These are phyloP conservation scores for Aspergillus saccharolyticus DNA, from an alignment of 495 filamentous ascomycete species.

Conservation along the genomic window DNA sequence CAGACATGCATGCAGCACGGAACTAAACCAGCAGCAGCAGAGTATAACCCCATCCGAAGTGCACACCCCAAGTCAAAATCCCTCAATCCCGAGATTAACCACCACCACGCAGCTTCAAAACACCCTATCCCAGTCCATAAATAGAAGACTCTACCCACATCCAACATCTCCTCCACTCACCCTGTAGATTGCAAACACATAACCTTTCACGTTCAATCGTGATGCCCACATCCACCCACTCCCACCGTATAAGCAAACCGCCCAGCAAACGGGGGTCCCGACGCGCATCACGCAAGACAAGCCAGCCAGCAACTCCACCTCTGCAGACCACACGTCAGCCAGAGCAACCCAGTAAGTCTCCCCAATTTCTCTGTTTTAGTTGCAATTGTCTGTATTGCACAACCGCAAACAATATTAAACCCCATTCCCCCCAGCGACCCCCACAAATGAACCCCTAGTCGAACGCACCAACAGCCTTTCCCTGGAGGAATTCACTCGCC, in stretches of 20 bases:
- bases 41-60: neutral
- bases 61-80: neutral
- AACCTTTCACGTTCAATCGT: too few relatives aligned
- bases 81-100: neutral
- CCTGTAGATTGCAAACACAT: too few relatives aligned
- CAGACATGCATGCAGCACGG: neutral
- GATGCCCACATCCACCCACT: neutral
- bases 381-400: too few relatives aligned
- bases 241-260: neutral
- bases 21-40: neutral
- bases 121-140: too few relatives aligned
- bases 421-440: constrained; percentile 14
- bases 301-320: neutral
- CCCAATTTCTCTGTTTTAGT: too few relatives aligned
- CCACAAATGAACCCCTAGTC: constrained; percentile 21
- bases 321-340: neutral
- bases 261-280: neutral
- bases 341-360: neutral
- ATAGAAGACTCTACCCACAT: too few relatives aligned
- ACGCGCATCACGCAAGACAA: neutral
- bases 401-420: constrained; percentile 3
- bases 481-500: constrained; percentile 29
- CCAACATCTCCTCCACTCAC: too few relatives aligned
- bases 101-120: neutral
- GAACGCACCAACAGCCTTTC: constrained; percentile 40